Conservation (phyloP, 805 yeast species). For the Scheffersomyces coipomensis region DNA sequence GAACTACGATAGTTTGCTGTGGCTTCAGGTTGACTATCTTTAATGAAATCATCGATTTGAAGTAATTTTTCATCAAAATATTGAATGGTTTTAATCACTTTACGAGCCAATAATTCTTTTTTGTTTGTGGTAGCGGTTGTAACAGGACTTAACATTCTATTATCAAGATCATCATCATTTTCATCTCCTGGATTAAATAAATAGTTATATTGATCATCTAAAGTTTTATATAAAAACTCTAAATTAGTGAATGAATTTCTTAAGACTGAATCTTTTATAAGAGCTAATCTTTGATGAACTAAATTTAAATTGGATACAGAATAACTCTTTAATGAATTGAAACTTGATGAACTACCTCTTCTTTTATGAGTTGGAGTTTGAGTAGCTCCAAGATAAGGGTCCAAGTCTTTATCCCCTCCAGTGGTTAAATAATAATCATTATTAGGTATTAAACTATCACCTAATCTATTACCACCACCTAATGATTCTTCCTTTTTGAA, state of each 20-base stretch:
- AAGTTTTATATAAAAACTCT: slow-evolving; percentile 35
- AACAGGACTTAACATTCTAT: not conserved
- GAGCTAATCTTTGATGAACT: slow-evolving; percentile 33
- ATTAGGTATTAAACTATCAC: not conserved
- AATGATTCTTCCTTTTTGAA: slow-evolving; percentile 10
- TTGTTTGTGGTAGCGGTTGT: slow-evolving; percentile 3
- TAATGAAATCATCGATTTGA: slow-evolving; percentile 37
- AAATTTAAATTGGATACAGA: slow-evolving; percentile 30
- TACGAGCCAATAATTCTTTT: slow-evolving; percentile 30
- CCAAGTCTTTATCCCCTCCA: not conserved
- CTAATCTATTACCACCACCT: not conserved
- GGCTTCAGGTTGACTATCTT: slow-evolving; percentile 28
- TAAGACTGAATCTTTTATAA: slow-evolving; percentile 36
- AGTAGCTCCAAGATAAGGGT: not conserved
- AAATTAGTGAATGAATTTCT: slow-evolving; percentile 36
- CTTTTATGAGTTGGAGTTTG: slow-evolving; percentile 9
- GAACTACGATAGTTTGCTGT: slow-evolving; percentile 24
- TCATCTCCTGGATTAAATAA: slow-evolving; percentile 20
- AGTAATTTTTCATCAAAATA: slow-evolving; percentile 40
- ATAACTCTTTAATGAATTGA: slow-evolving; percentile 26
- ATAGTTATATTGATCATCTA: slow-evolving; percentile 41
- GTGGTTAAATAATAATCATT: slow-evolving; percentile 1
- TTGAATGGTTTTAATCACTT: slow-evolving; percentile 40
- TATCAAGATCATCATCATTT: slow-evolving; percentile 7
- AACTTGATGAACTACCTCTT: slow-evolving; percentile 26